These are phyloP conservation scores for Mrakia hoshinonis DNA, from an alignment of 768 basidiomycete species.

Conservation along the genomic window DNA sequence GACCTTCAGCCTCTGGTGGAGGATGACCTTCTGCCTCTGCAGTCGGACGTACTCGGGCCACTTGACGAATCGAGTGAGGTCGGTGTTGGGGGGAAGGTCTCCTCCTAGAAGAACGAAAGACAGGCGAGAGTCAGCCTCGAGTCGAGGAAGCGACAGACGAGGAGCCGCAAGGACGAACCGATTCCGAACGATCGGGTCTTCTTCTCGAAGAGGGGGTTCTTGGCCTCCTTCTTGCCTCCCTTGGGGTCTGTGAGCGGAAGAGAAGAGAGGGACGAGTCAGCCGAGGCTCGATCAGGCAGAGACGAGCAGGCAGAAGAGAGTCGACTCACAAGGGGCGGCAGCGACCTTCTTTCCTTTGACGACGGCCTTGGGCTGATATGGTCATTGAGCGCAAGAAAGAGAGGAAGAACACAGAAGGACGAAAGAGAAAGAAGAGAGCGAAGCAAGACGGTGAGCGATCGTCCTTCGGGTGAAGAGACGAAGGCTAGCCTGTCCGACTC, in stretches of 20 bases:
- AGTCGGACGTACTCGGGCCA: constrained; percentile 99
- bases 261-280: not conserved
- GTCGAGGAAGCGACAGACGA: not conserved
- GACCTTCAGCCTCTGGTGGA: constrained; percentile 85
- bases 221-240: constrained; percentile 57
- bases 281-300: not conserved
- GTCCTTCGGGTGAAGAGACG: not conserved
- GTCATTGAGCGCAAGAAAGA: constrained; percentile 26
- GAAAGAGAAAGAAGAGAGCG: not conserved
- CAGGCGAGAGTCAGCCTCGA: not conserved
- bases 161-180: constrained; percentile 49
- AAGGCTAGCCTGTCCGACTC: not conserved
- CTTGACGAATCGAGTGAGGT: constrained; percentile 95
- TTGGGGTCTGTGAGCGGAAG: constrained; percentile 48
- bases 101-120: constrained; percentile 54
- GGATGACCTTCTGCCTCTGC: constrained; percentile 96
- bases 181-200: constrained; percentile 89
- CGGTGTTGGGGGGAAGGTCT: constrained; percentile 78
- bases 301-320: not conserved
- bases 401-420: not conserved
- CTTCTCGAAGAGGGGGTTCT: constrained; percentile 94
- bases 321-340: constrained; percentile 40
- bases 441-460: not conserved
- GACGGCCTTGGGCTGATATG: constrained; percentile 41
- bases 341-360: constrained; percentile 41